Evolutionary conservation across 306 rosid species (phyloP).

Genomic region (Malus asiatica): DNA sequence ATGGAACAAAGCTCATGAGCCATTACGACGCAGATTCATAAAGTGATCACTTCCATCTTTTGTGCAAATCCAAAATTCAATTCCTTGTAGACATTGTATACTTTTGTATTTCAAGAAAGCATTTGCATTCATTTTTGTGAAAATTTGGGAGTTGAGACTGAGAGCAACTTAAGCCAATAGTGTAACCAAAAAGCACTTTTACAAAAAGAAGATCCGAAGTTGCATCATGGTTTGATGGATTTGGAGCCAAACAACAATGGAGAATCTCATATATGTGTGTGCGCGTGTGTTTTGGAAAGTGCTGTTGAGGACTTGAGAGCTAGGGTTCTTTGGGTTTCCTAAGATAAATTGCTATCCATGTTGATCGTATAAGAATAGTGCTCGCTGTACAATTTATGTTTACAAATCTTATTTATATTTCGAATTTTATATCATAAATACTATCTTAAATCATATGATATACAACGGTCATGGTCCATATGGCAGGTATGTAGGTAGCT

Average conservation of each 20-base stretch:
- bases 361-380: not conserved
- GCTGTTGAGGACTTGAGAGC: not conserved
- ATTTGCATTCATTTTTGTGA: not conserved
- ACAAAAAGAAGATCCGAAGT: constrained; percentile 3
- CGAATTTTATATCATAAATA: not conserved
- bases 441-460: not conserved
- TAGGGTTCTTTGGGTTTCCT: not conserved
- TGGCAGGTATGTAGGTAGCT: not conserved
- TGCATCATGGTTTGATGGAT: constrained; percentile 26
- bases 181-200: not conserved
- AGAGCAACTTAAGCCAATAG: not conserved
- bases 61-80: not conserved
- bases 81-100: not conserved
- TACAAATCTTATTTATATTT: not conserved
- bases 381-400: not conserved
- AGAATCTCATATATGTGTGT: not conserved
- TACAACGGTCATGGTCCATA: not conserved
- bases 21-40: not conserved
- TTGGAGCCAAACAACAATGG: constrained; percentile 15
- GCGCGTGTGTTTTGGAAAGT: not conserved
- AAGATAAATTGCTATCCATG: not conserved
- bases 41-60: not conserved
- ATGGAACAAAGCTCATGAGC: not conserved
- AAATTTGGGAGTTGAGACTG: not conserved
- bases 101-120: not conserved